Base-by-base conservation (phyloP, 768 basidiomycete genomes). In the Artomyces pyxidatus region DNA sequence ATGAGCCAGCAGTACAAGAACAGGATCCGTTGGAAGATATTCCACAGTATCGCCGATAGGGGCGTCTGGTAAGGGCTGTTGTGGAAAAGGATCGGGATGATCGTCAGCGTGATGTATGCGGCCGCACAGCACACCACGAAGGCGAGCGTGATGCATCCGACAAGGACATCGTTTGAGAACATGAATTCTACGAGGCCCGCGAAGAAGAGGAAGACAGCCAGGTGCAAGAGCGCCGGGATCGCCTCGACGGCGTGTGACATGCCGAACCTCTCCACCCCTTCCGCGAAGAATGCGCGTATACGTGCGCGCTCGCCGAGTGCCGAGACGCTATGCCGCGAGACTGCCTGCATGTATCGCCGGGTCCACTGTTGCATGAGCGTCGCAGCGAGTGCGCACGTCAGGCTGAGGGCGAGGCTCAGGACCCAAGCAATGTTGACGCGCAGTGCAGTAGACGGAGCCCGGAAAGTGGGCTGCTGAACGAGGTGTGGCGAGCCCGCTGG, bases 351-450 rank as follows among this genome's bases (percentile, higher is more conserved):
- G 23, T 45, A 51, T 16, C 45, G 45, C 2, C 44, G 27, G 22
- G 46, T 42, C 54, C 54, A 55, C 37, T 56, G 54, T 16, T 56
- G 55, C 11, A 56, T 39, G 11, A 53, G 43, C 3, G 46, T 44
- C 2, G 52, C 43, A 26, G 32, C 40, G 16, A 55, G 32, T 3
- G 43, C 52, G 41, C 52, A 55, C 30, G 42, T 42, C 11, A 54
- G 27, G 16, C 30, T 40, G 1, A 55, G 32, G 28, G 49, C 41
- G 17, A 55, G 53, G 19, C 54, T 49, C 30, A 55, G 16, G 32
- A 37, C 49, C 21, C 54, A n/a, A 5, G 46, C 19, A n/a, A 49
- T 41, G 35, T 53, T 53, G 37, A 55, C 19, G 38, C 51, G 47
- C 22, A 55, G 16, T 21, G 40, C 28, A 21, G 21, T 26, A 37